phyloP scores from a whole-genome alignment of 2,329 filamentous ascomycete genomes.

The Colletotrichum sp. region DNA sequence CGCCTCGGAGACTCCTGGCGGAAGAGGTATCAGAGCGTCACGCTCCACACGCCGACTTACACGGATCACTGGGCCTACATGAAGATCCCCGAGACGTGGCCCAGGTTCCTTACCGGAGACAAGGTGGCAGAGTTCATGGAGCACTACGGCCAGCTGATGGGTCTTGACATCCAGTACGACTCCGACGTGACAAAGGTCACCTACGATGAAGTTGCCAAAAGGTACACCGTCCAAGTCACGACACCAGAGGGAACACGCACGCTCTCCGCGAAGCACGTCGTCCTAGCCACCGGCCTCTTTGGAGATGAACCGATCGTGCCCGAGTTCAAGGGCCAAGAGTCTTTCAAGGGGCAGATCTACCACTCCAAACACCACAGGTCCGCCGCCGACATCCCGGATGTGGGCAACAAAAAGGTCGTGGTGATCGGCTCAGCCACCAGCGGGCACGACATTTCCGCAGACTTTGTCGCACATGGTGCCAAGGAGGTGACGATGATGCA shows the following conservation, averaged over 20 bases:
- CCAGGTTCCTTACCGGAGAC: slow-evolving; percentile 43
- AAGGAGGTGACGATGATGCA: slow-evolving; percentile 57
- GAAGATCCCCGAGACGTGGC: slow-evolving; percentile 27
- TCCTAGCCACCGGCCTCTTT: slow-evolving; percentile 51
- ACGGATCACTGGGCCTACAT: slow-evolving; percentile 29
- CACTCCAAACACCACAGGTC: slow-evolving; percentile 48
- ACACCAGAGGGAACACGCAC: slow-evolving; percentile 27
- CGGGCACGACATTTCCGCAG: slow-evolving; percentile 55
- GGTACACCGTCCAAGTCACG: slow-evolving; percentile 41
- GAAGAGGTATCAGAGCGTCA: slow-evolving; percentile 44
- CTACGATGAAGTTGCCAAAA: slow-evolving; percentile 38
- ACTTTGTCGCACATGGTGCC: slow-evolving; percentile 53
- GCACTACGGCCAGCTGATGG: slow-evolving; percentile 51
- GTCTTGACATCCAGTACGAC: slow-evolving; percentile 49
- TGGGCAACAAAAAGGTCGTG: slow-evolving; percentile 44
- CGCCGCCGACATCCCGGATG: slow-evolving; percentile 32
- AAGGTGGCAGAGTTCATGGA: slow-evolving; percentile 55
- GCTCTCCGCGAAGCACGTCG: slow-evolving; percentile 44
- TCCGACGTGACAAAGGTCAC: slow-evolving; percentile 41
- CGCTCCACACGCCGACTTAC: slow-evolving; percentile 25
- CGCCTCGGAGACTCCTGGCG: slow-evolving; percentile 55
- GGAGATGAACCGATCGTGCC: slow-evolving; percentile 44
- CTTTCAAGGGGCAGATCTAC: slow-evolving; percentile 46
- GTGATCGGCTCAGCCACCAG: slow-evolving; percentile 55
- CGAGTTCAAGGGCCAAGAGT: slow-evolving; percentile 39